phyloP scores from a whole-genome alignment of 2,329 filamentous ascomycete species.

The Calonectria hongkongensis region DNA sequence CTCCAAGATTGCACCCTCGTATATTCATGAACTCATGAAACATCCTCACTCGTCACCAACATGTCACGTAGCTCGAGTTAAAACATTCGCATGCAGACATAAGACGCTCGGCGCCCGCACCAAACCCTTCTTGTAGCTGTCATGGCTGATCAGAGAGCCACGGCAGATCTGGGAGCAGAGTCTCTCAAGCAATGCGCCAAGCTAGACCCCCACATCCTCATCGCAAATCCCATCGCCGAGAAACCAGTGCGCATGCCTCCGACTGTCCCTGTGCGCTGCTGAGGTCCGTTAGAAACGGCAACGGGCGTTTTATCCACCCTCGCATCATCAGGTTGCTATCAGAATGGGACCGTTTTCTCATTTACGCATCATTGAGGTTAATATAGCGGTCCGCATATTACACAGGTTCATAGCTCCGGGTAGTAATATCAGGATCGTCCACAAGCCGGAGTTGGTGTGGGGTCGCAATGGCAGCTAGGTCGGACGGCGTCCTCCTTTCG shows the following conservation, averaged over 20 bases:
- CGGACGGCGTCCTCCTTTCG: constrained; percentile 29
- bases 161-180: constrained; percentile 30
- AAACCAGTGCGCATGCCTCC: constrained; percentile 11
- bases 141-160: neutral
- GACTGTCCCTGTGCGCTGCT: neutral
- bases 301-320: constrained; percentile 33
- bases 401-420: constrained; percentile 13
- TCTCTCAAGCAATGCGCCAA: constrained; percentile 19
- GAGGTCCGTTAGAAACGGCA: constrained; percentile 22
- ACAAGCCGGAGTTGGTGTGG: constrained; percentile 13
- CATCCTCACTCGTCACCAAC: constrained; percentile 10
- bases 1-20: constrained; percentile 6
- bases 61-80: constrained; percentile 6
- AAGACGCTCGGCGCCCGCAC: neutral
- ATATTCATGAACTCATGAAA: constrained; percentile 16
- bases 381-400: constrained; percentile 25
- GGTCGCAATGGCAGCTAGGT: constrained; percentile 20
- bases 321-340: constrained; percentile 31
- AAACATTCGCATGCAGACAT: constrained; percentile 14
- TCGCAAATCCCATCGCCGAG: constrained; percentile 40
- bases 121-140: constrained; percentile 28
- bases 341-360: constrained; percentile 19
- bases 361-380: constrained; percentile 34
- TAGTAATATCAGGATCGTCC: constrained; percentile 34
- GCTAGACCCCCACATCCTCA: constrained; percentile 41